Base-by-base conservation (phyloP, 805 yeast species). In the Pichia nanzhaoensis region DNA sequence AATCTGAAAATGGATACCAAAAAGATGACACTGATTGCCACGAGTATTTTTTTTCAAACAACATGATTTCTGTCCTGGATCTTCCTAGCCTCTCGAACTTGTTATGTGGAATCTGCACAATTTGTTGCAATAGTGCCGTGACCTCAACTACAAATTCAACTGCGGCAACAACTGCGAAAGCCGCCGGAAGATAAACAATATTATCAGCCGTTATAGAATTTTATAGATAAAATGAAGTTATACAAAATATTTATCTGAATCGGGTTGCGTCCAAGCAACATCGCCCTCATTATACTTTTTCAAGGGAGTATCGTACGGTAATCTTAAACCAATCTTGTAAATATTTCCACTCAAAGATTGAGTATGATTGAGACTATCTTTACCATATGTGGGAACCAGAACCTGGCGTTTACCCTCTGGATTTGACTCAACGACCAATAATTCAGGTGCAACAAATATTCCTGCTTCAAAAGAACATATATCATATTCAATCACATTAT, bases 231-330 rank as follows among this genome's bases (percentile, higher is more conserved):
- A 3, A 17, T 6, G 3, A 14, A n/a, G 3, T 20, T 24, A 32
- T 22, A 16, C 9, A 20, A 46, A 41, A 34, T 38, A 46, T 20
- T 32, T 32, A 19, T 53, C 50, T 1, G 45, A 50, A 28, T 49
- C 37, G 2, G 51, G 51, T 34, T 50, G 53, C 31, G 70, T 65
- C 84, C 85, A 81, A 0, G 84, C 77, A 37, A 58, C 44, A 55
- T 79, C 84, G 0, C 30, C 38, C 0, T 45, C 3, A 0, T 34
- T 41, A 52, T 79, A 80, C 39, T 56, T 59, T 7, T 42, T 45
- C 0, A 80, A 71, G 1, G 86, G 85, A 13, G 78, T 50, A 41
- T 61, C 67, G 51, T 78, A 79, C 0, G 86, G 86, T 27, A 81
- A 45, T 22, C 78, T 54, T 0, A 79, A 60, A 0, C 77, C 73